phyloP scores from a whole-genome alignment of 495 filamentous ascomycete genomes.

The Penicillium parvum region DNA sequence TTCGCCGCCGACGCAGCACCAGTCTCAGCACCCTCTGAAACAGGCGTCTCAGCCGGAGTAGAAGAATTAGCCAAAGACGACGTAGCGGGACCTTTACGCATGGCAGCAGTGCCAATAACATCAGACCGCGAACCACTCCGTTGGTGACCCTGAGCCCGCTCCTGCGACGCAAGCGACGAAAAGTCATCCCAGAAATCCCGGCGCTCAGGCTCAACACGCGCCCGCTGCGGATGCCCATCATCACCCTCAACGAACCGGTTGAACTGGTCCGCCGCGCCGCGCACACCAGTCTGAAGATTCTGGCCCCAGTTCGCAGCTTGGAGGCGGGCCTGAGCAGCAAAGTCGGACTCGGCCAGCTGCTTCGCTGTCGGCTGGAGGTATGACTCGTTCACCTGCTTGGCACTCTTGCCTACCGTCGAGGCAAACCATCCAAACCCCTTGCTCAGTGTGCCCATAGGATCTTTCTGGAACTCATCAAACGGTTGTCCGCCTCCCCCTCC shows the following conservation, averaged over 20 bases:
- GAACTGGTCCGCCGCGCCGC: constrained; percentile 70
- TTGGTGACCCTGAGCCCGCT: constrained; percentile 36
- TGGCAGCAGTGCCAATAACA: constrained; percentile 69
- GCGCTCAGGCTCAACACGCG: constrained; percentile 56
- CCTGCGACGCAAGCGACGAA: constrained; percentile 52
- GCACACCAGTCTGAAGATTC: constrained; percentile 59
- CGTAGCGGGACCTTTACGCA: constrained; percentile 55
- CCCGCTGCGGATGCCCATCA: constrained; percentile 24
- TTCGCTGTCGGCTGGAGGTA: constrained; percentile 89
- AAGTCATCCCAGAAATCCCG: constrained; percentile 90
- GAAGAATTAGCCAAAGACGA: constrained; percentile 16
- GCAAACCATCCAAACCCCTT: constrained; percentile 96
- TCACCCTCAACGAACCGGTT: constrained; percentile 76
- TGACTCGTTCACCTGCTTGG: constrained; percentile 81
- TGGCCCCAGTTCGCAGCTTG: constrained; percentile 65
- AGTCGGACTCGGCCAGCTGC: constrained; percentile 83
- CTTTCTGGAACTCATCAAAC: constrained; percentile 81
- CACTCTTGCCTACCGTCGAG: constrained; percentile 76
- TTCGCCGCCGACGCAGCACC: constrained; percentile 30
- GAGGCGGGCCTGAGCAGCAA: constrained; percentile 73
- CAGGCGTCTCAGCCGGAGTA: constrained; percentile 26
- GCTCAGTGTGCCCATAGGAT: constrained; percentile 80
- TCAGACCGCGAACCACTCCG: constrained; percentile 29
- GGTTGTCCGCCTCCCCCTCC: constrained; percentile 47
- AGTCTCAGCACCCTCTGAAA: constrained; percentile 32